Base-by-base conservation (phyloP, 768 basidiomycete genomes). In the Lyophyllum semitale region DNA sequence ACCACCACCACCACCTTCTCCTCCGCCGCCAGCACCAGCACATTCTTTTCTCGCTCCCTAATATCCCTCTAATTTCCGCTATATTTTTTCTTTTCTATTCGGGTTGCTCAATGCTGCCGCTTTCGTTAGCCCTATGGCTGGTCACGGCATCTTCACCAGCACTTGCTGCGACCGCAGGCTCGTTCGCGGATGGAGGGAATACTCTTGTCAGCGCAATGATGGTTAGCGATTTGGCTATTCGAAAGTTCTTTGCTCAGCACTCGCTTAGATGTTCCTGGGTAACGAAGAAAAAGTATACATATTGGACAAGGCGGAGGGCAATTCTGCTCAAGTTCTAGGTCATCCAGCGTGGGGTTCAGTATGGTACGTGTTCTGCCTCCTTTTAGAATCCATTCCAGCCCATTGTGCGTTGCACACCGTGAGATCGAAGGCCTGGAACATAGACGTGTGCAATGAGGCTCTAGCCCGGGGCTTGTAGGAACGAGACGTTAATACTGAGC, bases 251-350 rank as follows among this genome's bases (percentile, higher is more conserved):
- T 45, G 25, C 17, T 57, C 32, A 30, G 15, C n/a, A 0, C 20
- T 38, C 11, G 35, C 18, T 4, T 63, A 85, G 85, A 80, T 85
- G 79, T 88, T 90, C 68, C 72, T 90, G 51, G 88, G 85, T 27
- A 86, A 83, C 54, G 70, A 75, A 9, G 73, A 88, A 51, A 87
- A 84, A 64, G 82, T 92, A 42, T 92, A 91, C 73, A 87, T 91
- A 35, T 72, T 91, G 12, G 90, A 93, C 74, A 93, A 93, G 75
- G 79, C 82, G 0, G 88, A 91, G 66, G 82, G 80, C 17, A 91
- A 91, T 63, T 72, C 76, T 1, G 75, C 77, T 2, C 66, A 73
- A 54, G 79, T 89, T 54, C 74, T 78, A 45, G 80, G 79, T 2
- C 87, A 87, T 64, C 74, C 87, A 11, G 84, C 84, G 0, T 85